phyloP scores from a whole-genome alignment of 2,329 filamentous ascomycete genomes.

The Arachnopeziza araneosa region DNA sequence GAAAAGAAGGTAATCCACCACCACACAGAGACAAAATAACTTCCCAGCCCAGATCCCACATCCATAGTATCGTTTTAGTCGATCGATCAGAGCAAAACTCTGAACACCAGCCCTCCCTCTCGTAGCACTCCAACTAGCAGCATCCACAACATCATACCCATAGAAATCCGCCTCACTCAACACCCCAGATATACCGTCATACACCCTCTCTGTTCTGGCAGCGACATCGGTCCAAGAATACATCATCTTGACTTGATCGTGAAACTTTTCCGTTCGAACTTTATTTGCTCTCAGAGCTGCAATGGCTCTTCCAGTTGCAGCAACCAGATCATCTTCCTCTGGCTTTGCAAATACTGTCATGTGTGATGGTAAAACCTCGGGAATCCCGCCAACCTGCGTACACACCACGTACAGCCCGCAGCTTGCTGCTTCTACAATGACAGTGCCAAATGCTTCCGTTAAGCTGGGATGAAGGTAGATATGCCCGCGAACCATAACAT shows the following conservation, averaged over 20 bases:
- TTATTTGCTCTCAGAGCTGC: conserved; percentile 77
- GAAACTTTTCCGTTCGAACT: conserved; percentile 87
- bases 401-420: conserved; percentile 96
- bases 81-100: conserved; percentile 89
- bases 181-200: conserved; percentile 85
- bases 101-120: conserved; percentile 65
- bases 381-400: conserved; percentile 93
- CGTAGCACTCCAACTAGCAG: conserved; percentile 60
- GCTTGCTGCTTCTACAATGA: conserved; percentile 93
- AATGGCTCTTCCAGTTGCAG: conserved; percentile 85
- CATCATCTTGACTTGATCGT: conserved; percentile 97
- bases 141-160: conserved; percentile 64
- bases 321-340: conserved; percentile 90
- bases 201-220: conserved; percentile 87
- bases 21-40: conserved; percentile 88
- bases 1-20: conserved; percentile 90
- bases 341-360: conserved; percentile 98
- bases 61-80: conserved; percentile 92
- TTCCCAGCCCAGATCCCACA: conserved; percentile 99
- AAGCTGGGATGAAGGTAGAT: conserved; percentile 94
- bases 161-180: conserved; percentile 85
- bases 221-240: conserved; percentile 98
- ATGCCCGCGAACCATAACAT: conserved; percentile 95
- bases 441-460: conserved; percentile 95
- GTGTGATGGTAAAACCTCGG: conserved; percentile 88